Evolutionary conservation across 2,329 filamentous ascomycete species (phyloP).

Genomic region (Ascochyta clinopodiicola): DNA sequence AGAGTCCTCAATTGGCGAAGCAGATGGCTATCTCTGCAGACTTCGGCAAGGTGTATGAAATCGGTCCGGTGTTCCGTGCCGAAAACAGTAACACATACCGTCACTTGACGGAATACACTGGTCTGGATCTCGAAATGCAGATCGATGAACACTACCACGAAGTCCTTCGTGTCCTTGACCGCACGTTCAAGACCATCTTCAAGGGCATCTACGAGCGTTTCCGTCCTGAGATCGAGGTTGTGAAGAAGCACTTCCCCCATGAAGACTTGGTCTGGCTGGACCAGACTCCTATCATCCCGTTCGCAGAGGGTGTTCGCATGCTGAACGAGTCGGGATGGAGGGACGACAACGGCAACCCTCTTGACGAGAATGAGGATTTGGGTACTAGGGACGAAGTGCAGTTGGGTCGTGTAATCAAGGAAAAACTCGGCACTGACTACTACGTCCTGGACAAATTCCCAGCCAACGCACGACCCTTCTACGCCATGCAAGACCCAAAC

Average conservation of each 20-base stretch:
- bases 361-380: constrained; percentile 78
- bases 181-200: constrained; percentile 81
- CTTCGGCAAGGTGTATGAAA: constrained; percentile 87
- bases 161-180: constrained; percentile 78
- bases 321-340: constrained; percentile 78
- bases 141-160: constrained; percentile 91
- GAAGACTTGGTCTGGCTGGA: constrained; percentile 88
- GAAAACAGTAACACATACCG: constrained; percentile 96
- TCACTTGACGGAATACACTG: constrained; percentile 93
- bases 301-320: constrained; percentile 79
- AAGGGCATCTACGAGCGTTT: constrained; percentile 72
- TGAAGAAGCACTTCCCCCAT: constrained; percentile 85
- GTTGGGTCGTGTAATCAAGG: constrained; percentile 81
- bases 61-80: constrained; percentile 88
- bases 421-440: constrained; percentile 88
- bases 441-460: constrained; percentile 96
- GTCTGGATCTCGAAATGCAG: constrained; percentile 90
- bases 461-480: constrained; percentile 82
- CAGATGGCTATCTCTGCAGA: constrained; percentile 92
- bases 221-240: constrained; percentile 74
- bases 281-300: constrained; percentile 80
- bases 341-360: constrained; percentile 75
- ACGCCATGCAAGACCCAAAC: constrained; percentile 82
- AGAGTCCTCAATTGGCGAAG: constrained; percentile 90
- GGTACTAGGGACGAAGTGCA: constrained; percentile 86